phyloP scores from a whole-genome alignment of 1,284 basidiomycete species.

The Trametes pubescens region DNA sequence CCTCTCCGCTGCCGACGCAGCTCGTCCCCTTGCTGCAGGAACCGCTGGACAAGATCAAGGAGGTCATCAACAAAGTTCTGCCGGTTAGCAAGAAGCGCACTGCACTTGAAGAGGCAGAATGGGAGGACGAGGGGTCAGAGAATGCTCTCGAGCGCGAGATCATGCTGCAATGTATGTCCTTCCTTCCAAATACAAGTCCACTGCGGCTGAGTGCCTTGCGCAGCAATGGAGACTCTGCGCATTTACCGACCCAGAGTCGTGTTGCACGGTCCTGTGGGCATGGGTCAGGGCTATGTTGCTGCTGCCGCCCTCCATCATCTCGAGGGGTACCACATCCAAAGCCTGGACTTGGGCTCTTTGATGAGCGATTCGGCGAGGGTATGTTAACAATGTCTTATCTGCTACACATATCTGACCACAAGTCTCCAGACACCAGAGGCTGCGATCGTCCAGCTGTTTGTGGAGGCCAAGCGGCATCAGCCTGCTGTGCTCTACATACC shows the following conservation, averaged over 20 bases:
- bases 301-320: conserved; percentile 92
- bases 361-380: conserved; percentile 92
- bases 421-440: conserved; percentile 83
- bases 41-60: conserved; percentile 76
- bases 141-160: conserved; percentile 85
- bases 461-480: conserved; percentile 97
- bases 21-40: conserved; percentile 83
- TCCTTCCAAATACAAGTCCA: conserved; percentile 7
- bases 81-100: conserved; percentile 79
- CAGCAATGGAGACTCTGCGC: conserved; percentile 91
- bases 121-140: conserved; percentile 78
- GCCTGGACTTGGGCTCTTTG: conserved; percentile 88
- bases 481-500: conserved; percentile 97
- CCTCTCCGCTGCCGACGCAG: conserved; percentile 86
- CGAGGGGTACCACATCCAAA: conserved; percentile 96
- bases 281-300: conserved; percentile 93
- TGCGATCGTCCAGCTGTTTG: conserved; percentile 94
- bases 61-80: conserved; percentile 72
- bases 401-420: background rate
- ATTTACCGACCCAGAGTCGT: conserved; percentile 92
- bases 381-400: conserved; percentile 36
- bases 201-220: conserved; percentile 22
- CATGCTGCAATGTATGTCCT: conserved; percentile 72
- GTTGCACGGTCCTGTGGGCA: conserved; percentile 83
- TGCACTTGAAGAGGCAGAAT: conserved; percentile 95